A percentile compares a stretch with the other conserved stretches of the same genome.
These are phyloP conservation scores for Leishmania amazonensis DNA, from an alignment of 208 protist species.

Conservation along the genomic window DNA sequence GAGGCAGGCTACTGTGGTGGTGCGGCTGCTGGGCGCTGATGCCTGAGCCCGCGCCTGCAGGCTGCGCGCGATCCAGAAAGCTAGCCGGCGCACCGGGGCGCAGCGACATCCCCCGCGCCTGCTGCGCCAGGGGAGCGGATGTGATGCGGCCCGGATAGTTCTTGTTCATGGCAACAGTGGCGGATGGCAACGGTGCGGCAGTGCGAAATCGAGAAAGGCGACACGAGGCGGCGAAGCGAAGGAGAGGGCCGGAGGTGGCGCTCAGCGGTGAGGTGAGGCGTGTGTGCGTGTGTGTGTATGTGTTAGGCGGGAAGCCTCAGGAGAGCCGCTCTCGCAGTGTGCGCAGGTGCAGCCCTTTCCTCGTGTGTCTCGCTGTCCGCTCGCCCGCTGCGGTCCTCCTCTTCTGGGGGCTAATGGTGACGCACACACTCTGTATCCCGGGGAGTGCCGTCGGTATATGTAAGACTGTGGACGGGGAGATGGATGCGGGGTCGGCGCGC, in stretches of 20 bases:
- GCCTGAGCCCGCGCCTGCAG: neutral
- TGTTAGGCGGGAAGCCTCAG: neutral
- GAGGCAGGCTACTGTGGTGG: conserved; percentile 18
- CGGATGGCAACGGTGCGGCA: neutral
- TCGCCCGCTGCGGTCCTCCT: neutral
- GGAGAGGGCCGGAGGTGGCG: neutral
- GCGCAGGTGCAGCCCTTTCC: neutral
- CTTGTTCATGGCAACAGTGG: conserved; percentile 8
- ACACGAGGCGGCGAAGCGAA: neutral
- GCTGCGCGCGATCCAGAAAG: conserved; percentile 2
- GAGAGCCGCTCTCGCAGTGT: neutral
- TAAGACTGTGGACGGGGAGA: neutral
- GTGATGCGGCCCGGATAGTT: conserved; percentile 25
- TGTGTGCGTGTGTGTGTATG: neutral
- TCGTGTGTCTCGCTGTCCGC: neutral
- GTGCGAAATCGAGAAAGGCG: neutral
- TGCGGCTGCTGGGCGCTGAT: neutral
- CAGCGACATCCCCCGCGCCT: conserved; percentile 15
- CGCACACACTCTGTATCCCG: neutral
- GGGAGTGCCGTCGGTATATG: neutral
- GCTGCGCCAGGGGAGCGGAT: conserved; percentile 23
- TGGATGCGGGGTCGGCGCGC: neutral
- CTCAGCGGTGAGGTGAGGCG: neutral
- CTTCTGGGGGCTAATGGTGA: neutral
- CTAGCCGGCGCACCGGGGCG: neutral